phyloP scores from a whole-genome alignment of 177 flowering plant species.

The Vitis hybrid region DNA sequence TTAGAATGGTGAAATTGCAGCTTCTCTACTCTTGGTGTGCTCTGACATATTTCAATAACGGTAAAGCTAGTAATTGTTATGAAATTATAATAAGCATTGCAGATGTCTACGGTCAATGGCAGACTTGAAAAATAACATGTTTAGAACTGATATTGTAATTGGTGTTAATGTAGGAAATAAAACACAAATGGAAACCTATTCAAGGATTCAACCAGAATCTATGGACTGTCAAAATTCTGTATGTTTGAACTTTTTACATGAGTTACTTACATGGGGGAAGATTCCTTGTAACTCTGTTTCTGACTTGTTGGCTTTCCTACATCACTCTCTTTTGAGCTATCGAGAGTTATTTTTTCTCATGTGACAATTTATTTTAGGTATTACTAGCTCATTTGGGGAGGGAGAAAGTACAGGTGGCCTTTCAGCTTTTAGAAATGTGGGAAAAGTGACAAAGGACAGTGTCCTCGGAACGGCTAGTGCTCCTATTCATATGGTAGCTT shows the following conservation, averaged over 20 bases:
- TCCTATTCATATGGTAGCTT: conserved; percentile 86
- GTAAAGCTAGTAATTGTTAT: not conserved
- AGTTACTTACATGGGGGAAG: not conserved
- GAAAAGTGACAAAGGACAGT: conserved; percentile 63
- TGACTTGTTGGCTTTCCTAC: not conserved
- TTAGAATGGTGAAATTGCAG: too few species aligned
- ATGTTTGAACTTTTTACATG: not conserved
- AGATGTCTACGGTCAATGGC: not conserved
- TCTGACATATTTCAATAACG: not conserved
- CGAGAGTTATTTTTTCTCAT: not conserved
- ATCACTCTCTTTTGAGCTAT: not conserved
- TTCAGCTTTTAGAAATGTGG: conserved; percentile 71
- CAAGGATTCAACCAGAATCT: not conserved
- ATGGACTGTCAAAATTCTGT: not conserved
- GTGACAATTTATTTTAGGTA: conserved; percentile 16
- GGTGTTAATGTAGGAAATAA: not conserved
- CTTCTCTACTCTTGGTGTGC: not conserved
- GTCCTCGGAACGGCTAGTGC: conserved; percentile 83
- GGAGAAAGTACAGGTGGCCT: conserved; percentile 65
- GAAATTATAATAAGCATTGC: not conserved
- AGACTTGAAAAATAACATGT: not conserved
- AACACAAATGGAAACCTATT: not conserved
- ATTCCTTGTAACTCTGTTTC: not conserved
- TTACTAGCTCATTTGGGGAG: conserved; percentile 32
- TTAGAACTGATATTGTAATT: not conserved